These are phyloP conservation scores for Camellia oleifera DNA, from an alignment of 179 eudicot genomes.

Conservation along the genomic window DNA sequence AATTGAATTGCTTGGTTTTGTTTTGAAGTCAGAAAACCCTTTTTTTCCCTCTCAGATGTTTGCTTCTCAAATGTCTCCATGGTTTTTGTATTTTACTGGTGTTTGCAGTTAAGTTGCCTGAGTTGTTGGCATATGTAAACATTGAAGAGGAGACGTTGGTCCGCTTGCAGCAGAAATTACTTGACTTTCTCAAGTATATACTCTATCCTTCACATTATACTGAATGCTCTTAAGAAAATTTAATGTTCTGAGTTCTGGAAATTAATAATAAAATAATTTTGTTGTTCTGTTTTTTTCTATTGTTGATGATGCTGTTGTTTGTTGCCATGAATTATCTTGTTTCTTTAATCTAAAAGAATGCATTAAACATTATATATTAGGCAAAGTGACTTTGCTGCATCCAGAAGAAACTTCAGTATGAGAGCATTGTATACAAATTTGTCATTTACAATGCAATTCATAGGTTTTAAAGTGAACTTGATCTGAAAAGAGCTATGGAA, in stretches of 20 bases:
- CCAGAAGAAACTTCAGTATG: background rate
- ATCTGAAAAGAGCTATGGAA: background rate
- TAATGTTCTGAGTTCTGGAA: background rate
- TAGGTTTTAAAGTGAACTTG: conserved; percentile 2
- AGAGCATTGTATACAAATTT: background rate
- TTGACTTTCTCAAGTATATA: conserved; percentile 80
- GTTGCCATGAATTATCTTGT: background rate
- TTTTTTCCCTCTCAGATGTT: conserved; percentile 7
- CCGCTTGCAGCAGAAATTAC: conserved; percentile 71
- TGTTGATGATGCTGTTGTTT: background rate
- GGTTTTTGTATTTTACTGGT: conserved; percentile 7
- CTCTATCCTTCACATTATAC: conserved; percentile 10
- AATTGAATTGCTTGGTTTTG: background rate
- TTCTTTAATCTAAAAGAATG: background rate
- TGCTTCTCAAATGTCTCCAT: background rate
- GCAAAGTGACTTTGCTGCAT: background rate
- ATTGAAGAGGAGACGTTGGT: conserved; percentile 77
- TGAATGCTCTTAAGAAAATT: background rate
- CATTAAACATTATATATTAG: background rate
- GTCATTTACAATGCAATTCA: background rate
- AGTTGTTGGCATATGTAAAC: conserved; percentile 63
- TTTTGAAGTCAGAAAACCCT: background rate
- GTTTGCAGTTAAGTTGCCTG: conserved; percentile 90
- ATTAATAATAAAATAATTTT: background rate
- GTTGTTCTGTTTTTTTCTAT: background rate